Conservation (phyloP, 176 grass and related monocot species). For the Cenchrus americanus region DNA sequence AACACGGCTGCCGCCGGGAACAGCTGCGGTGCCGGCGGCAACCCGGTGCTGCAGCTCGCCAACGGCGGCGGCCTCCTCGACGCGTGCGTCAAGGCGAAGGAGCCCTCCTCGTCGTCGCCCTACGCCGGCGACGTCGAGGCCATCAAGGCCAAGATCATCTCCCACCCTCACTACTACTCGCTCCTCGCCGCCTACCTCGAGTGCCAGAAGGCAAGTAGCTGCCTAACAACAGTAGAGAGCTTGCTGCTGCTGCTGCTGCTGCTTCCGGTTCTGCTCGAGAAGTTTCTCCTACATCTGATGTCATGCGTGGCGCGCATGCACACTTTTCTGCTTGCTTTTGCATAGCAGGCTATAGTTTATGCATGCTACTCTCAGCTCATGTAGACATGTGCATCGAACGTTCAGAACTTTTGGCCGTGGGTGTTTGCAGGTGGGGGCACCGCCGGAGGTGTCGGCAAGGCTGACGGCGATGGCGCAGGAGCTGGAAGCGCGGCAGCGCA, state of each 20-base stretch:
- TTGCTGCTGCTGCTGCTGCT: not conserved
- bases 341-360: constrained; percentile 21
- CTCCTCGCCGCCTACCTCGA: constrained; percentile 96
- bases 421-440: constrained; percentile 78
- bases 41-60: constrained; percentile 46
- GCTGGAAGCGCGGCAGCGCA: constrained; percentile 77
- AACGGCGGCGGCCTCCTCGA: constrained; percentile 50
- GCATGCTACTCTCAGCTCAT: not conserved
- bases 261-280: constrained; percentile 20
- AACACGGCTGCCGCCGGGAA: constrained; percentile 37
- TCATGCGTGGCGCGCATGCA: constrained; percentile 34
- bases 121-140: constrained; percentile 68
- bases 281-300: constrained; percentile 48
- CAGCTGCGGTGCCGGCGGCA: constrained; percentile 20
- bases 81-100: constrained; percentile 67
- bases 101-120: constrained; percentile 65
- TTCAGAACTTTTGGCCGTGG: constrained; percentile 1
- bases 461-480: constrained; percentile 75
- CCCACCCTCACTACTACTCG: constrained; percentile 90
- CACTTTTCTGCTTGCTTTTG: constrained; percentile 27
- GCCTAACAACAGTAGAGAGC: constrained; percentile 10
- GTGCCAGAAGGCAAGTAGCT: constrained; percentile 83
- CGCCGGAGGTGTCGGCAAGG: constrained; percentile 77
- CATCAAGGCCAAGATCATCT: constrained; percentile 98
- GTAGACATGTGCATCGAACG: constrained; percentile 16